Conservation (phyloP, 2,329 filamentous ascomycete species). For the Neurospora crassa region DNA sequence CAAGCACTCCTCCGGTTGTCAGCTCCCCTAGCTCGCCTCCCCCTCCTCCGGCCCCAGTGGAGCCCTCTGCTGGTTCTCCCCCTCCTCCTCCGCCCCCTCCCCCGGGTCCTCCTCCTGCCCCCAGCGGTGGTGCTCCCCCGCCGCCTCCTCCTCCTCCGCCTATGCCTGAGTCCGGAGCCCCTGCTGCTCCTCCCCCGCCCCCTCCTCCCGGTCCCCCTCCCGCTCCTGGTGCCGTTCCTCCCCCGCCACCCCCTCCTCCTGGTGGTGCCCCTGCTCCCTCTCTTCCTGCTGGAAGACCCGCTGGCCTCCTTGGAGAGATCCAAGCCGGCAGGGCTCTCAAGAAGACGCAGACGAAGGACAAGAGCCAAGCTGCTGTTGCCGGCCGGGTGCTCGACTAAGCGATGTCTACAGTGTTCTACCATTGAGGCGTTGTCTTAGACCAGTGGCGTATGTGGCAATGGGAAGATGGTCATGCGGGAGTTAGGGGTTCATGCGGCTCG, state of each 20-base stretch:
- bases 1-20: slow-evolving; percentile 25
- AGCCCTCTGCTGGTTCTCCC: slow-evolving; percentile 26
- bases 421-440: background rate
- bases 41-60: slow-evolving; percentile 31
- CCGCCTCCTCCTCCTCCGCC: slow-evolving; percentile 29
- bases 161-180: slow-evolving; percentile 26
- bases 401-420: background rate
- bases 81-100: slow-evolving; percentile 19
- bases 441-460: background rate
- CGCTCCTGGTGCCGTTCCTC: slow-evolving; percentile 29
- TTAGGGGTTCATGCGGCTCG: background rate
- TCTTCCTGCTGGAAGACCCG: slow-evolving; percentile 25
- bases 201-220: slow-evolving; percentile 23
- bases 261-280: slow-evolving; percentile 28
- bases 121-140: slow-evolving; percentile 15
- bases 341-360: slow-evolving; percentile 87
- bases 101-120: slow-evolving; percentile 22
- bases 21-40: slow-evolving; percentile 31
- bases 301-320: slow-evolving; percentile 72
- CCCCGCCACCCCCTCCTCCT: slow-evolving; percentile 35
- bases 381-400: slow-evolving; percentile 59
- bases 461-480: background rate
- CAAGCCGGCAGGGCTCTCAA: slow-evolving; percentile 67
- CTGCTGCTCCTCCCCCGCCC: slow-evolving; percentile 25
- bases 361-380: slow-evolving; percentile 60